phyloP scores from a whole-genome alignment of 371 early-diverging fungal species.

The Batkoa obscura region DNA sequence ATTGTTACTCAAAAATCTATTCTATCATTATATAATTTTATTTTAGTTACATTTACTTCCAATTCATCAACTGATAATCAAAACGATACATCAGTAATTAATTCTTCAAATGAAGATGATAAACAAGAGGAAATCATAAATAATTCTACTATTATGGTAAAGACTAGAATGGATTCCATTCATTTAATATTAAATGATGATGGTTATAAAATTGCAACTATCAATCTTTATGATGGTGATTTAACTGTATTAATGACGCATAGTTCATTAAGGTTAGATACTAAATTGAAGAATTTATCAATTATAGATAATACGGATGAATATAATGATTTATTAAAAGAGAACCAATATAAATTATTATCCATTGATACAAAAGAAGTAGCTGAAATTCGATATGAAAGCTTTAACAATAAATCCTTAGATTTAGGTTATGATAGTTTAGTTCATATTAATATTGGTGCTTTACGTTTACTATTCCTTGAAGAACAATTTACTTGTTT shows the following conservation, averaged over 20 bases:
- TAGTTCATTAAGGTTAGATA: constrained; percentile 42
- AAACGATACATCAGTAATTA: constrained; percentile 5
- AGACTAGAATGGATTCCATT: constrained; percentile 33
- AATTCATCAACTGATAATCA: constrained; percentile 4
- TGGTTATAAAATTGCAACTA: constrained; percentile 54
- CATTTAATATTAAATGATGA: constrained; percentile 71
- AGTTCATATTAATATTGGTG: constrained; percentile 55
- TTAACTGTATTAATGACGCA: constrained; percentile 39
- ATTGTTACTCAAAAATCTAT: constrained; percentile 73
- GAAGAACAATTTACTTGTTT: constrained; percentile 34
- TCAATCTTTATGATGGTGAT: constrained; percentile 48
- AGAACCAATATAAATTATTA: constrained; percentile 30
- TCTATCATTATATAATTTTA: constrained; percentile 63
- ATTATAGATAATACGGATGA: constrained; percentile 39
- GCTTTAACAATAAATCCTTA: constrained; percentile 23
- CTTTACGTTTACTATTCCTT: constrained; percentile 53
- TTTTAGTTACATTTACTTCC: constrained; percentile 63
- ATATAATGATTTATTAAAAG: constrained; percentile 1
- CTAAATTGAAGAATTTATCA: constrained; percentile 69
- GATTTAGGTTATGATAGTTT: constrained; percentile 79
- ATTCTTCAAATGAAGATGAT: constrained; percentile 5
- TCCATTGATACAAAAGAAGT: constrained; percentile 76
- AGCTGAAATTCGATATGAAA: constrained; percentile 71
- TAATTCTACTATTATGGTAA: constrained; percentile 1
- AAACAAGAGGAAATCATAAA: background rate